phyloP scores from a whole-genome alignment of 1,284 basidiomycete genomes.

The Marasmius tenuissimus region DNA sequence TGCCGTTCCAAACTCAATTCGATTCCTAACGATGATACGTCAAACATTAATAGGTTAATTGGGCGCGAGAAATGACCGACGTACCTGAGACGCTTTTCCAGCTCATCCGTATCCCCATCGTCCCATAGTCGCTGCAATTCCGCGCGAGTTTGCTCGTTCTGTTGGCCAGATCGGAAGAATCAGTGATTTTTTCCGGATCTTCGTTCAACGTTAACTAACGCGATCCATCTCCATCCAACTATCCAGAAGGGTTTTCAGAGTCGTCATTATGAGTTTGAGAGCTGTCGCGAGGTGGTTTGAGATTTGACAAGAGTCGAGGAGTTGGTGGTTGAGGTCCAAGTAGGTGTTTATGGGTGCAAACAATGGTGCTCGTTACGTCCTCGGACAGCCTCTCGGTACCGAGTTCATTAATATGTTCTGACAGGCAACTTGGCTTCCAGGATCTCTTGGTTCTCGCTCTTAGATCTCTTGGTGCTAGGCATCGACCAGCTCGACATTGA shows the following conservation, averaged over 20 bases:
- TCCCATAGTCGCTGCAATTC: constrained; percentile 57
- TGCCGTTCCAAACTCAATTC: constrained; percentile 86
- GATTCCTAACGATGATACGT: constrained; percentile 38
- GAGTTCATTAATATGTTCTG: too few relatives aligned
- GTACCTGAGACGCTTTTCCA: constrained; percentile 62
- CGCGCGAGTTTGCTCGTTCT: constrained; percentile 56
- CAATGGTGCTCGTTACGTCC: too few relatives aligned
- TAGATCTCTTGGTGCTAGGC: too few relatives aligned
- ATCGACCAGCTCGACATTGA: too few relatives aligned
- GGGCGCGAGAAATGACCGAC: constrained; percentile 5
- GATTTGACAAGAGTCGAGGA: not conserved
- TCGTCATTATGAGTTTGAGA: constrained; percentile 3
- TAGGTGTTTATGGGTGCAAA: not conserved
- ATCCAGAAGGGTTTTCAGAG: constrained; percentile 10
- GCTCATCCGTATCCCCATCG: constrained; percentile 42
- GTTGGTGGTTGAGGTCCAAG: not conserved
- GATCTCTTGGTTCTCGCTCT: too few relatives aligned
- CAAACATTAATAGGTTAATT: not conserved
- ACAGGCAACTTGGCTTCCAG: too few relatives aligned
- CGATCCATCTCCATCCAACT: constrained; percentile 10
- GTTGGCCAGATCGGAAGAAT: not conserved
- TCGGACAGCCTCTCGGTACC: too few relatives aligned
- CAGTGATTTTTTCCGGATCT: not conserved
- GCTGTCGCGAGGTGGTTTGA: too few relatives aligned
- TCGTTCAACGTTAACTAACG: not conserved